Evolutionary conservation across 2,329 filamentous ascomycete genomes (phyloP).

Genomic region (Hymenoscyphus occultus): DNA sequence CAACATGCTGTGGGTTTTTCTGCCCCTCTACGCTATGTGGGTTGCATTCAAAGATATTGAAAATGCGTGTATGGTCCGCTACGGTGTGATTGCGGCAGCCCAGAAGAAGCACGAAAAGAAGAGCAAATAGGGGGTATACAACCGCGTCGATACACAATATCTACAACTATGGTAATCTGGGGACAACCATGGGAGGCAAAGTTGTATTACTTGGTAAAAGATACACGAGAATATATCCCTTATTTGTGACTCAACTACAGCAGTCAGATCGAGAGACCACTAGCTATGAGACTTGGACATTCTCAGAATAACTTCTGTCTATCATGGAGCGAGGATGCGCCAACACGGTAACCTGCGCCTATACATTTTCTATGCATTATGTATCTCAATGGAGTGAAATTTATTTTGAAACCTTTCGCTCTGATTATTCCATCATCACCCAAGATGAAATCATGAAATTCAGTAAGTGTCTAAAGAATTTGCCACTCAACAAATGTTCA

Average conservation of each 20-base stretch:
- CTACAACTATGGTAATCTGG: neutral
- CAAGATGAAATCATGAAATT: neutral
- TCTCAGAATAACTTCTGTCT: neutral
- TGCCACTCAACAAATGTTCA: neutral
- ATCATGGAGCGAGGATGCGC: neutral
- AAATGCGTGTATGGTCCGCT: slow-evolving; percentile 48
- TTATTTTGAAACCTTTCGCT: neutral
- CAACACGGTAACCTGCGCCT: neutral
- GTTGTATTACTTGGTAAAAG: neutral
- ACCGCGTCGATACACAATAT: neutral
- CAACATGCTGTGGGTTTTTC: slow-evolving; percentile 65
- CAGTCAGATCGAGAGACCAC: neutral
- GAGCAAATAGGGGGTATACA: slow-evolving; percentile 1
- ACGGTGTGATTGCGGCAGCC: slow-evolving; percentile 26
- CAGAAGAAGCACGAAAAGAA: slow-evolving; percentile 38
- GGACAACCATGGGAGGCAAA: neutral
- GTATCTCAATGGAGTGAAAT: neutral
- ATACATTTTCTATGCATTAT: neutral
- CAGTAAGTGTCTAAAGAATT: neutral
- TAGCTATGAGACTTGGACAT: neutral
- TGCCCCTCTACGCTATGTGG: slow-evolving; percentile 58
- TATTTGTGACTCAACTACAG: neutral
- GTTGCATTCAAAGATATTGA: slow-evolving; percentile 54
- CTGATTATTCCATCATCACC: neutral
- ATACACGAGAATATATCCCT: neutral